Evolutionary conservation across 2,329 filamentous ascomycete genomes (phyloP).

Genomic region (Elsinoe ampelina): DNA sequence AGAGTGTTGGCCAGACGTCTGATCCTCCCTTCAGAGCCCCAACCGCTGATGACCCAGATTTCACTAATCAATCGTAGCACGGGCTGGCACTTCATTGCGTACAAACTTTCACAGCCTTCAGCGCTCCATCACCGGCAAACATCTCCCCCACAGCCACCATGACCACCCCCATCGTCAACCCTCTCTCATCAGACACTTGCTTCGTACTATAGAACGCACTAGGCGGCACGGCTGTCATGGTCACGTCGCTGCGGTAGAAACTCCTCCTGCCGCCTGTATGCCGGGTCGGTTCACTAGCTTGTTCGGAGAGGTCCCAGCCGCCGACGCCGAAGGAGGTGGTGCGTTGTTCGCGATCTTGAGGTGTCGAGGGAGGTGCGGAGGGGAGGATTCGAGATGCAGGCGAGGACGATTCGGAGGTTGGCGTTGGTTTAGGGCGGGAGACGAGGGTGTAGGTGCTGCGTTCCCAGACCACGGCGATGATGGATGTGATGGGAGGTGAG

Average conservation of each 20-base stretch:
- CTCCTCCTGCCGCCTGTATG: background rate
- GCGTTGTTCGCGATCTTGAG: background rate
- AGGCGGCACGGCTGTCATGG: constrained; percentile 18
- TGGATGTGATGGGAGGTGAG: background rate
- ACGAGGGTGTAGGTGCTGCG: background rate
- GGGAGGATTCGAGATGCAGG: background rate
- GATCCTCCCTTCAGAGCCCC: background rate
- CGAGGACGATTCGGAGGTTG: background rate
- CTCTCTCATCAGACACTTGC: background rate
- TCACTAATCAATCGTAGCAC: background rate
- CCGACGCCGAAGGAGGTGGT: background rate
- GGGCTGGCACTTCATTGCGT: background rate
- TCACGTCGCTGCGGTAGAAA: background rate
- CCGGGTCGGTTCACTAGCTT: background rate
- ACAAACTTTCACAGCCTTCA: constrained; percentile 10
- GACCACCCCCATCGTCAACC: constrained; percentile 10
- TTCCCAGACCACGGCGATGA: constrained; percentile 6
- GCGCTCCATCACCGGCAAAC: constrained; percentile 19
- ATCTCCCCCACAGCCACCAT: constrained; percentile 17
- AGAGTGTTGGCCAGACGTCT: no score
- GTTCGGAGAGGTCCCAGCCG: background rate
- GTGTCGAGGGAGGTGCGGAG: background rate
- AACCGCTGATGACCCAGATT: background rate
- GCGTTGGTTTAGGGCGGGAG: background rate
- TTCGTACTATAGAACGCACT: constrained; percentile 13